Evolutionary conservation across 768 basidiomycete species (phyloP).

Genomic region (Tylopilus cervinicoccineus): DNA sequence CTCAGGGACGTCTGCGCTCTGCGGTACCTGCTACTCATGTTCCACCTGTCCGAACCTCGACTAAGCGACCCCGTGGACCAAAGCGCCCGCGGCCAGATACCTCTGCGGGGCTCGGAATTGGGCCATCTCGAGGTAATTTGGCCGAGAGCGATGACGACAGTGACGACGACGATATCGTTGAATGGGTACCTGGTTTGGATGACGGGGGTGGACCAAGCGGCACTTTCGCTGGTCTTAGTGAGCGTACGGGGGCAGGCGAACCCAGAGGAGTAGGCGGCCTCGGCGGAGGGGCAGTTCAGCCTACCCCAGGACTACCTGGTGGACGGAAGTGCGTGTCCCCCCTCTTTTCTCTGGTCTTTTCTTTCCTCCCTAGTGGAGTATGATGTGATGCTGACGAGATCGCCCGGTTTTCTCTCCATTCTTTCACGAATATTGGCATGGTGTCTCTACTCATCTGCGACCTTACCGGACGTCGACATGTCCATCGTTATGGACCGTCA

Average conservation of each 20-base stretch:
- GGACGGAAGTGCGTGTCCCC: slow-evolving; percentile 26
- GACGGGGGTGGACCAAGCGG: slow-evolving; percentile 1
- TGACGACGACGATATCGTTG: slow-evolving; percentile 27
- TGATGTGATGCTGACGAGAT: slow-evolving; percentile 12
- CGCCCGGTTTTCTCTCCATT: not conserved
- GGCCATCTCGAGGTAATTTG: slow-evolving; percentile 1
- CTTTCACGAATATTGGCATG: not conserved
- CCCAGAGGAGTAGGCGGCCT: slow-evolving; percentile 2
- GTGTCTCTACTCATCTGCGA: not conserved
- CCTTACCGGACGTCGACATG: not conserved
- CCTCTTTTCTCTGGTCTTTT: not conserved
- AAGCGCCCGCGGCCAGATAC: slow-evolving; percentile 19
- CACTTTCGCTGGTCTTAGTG: not conserved
- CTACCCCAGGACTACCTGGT: slow-evolving; percentile 13
- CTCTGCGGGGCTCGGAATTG: not conserved
- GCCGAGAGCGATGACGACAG: slow-evolving; percentile 29
- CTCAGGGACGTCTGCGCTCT: not conserved
- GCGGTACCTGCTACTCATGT: not conserved
- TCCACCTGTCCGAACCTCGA: slow-evolving; percentile 8
- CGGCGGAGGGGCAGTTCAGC: slow-evolving; percentile 7
- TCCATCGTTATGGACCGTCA: not conserved
- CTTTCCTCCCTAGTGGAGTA: not conserved
- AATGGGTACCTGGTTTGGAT: slow-evolving; percentile 18
- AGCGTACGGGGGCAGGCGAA: not conserved
- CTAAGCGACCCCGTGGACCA: slow-evolving; percentile 19